A percentile compares a stretch with the other conserved stretches of the same genome.
Evolutionary conservation across 129 eudicot species (phyloP).

Genomic region (Scalesia atractyloides): DNA sequence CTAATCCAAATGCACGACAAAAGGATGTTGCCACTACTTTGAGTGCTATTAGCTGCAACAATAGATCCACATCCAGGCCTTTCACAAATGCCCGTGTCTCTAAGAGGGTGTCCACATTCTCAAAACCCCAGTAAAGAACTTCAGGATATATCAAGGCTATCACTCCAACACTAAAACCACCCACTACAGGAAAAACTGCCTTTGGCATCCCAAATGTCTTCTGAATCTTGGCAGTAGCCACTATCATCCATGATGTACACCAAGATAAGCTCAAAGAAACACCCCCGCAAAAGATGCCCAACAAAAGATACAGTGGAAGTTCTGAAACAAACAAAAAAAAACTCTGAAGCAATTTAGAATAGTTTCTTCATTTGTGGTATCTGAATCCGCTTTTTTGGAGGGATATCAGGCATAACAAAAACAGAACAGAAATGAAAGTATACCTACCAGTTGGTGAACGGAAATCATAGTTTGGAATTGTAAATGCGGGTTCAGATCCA

Average conservation of each 20-base stretch:
- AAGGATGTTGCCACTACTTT: slow-evolving; percentile 84
- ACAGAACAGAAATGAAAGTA: slow-evolving; percentile 8
- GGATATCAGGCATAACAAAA: slow-evolving; percentile 18
- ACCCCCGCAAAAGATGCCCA: slow-evolving; percentile 88
- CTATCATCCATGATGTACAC: slow-evolving; percentile 80
- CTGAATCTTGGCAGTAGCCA: slow-evolving; percentile 48
- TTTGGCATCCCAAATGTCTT: slow-evolving; percentile 53
- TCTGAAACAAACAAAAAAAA: slow-evolving; percentile 52
- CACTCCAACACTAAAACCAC: slow-evolving; percentile 81
- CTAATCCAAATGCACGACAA: slow-evolving; percentile 89
- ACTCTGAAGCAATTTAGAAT: slow-evolving; percentile 1
- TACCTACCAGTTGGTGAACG: slow-evolving; percentile 81
- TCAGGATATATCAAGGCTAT: slow-evolving; percentile 90
- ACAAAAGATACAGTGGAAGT: slow-evolving; percentile 88
- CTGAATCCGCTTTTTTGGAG: no score
- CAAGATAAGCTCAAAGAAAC: slow-evolving; percentile 72
- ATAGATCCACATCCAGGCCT: slow-evolving; percentile 65
- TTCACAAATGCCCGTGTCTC: slow-evolving; percentile 74
- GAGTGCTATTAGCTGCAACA: slow-evolving; percentile 70
- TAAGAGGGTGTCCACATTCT: slow-evolving; percentile 79
- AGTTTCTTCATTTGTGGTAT: no score
- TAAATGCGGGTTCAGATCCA: slow-evolving; percentile 94
- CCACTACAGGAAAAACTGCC: slow-evolving; percentile 63
- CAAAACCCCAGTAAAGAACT: slow-evolving; percentile 96
- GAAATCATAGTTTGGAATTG: slow-evolving; percentile 80